Percentiles rank a stretch among this genome's conserved stretches.
These are phyloP conservation scores for Naganishia friedmannii DNA, from an alignment of 768 basidiomycete genomes.

Conservation along the genomic window DNA sequence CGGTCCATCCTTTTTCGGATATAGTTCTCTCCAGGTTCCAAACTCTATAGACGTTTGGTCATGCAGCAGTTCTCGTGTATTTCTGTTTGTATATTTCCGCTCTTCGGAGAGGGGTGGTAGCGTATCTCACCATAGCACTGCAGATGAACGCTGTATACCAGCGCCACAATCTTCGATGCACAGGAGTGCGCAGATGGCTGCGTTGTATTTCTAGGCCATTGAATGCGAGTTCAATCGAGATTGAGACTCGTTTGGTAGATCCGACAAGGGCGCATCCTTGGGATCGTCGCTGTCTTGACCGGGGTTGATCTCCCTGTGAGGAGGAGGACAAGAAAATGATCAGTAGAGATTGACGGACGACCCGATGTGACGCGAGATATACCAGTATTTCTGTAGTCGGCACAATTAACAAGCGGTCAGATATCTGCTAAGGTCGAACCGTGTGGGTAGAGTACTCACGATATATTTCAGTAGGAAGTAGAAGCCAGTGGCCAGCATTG, in stretches of 20 bases:
- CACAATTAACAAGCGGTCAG: neutral
- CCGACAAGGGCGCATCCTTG: constrained; percentile 53
- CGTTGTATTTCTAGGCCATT: neutral
- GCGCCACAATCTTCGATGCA: neutral
- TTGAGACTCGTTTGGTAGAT: constrained; percentile 26
- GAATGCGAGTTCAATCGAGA: constrained; percentile 9
- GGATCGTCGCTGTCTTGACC: constrained; percentile 56
- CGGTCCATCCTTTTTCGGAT: neutral
- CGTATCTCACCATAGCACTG: neutral
- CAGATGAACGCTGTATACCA: neutral
- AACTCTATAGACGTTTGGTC: neutral
- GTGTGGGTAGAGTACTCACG: constrained; percentile 28
- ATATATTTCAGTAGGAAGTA: constrained; percentile 61
- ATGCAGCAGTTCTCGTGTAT: neutral
- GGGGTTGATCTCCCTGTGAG: constrained; percentile 62
- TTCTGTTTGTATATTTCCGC: neutral
- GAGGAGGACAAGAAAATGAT: neutral
- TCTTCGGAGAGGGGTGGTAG: neutral
- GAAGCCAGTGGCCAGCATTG: constrained; percentile 62
- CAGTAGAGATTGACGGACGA: neutral
- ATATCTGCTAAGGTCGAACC: neutral
- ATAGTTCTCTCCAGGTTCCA: neutral
- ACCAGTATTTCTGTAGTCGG: constrained; percentile 10
- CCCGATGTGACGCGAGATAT: neutral
- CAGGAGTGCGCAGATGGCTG: neutral